Evolutionary conservation across 208 protist species (phyloP).

Genomic region (Trypanosoma melophagium): DNA sequence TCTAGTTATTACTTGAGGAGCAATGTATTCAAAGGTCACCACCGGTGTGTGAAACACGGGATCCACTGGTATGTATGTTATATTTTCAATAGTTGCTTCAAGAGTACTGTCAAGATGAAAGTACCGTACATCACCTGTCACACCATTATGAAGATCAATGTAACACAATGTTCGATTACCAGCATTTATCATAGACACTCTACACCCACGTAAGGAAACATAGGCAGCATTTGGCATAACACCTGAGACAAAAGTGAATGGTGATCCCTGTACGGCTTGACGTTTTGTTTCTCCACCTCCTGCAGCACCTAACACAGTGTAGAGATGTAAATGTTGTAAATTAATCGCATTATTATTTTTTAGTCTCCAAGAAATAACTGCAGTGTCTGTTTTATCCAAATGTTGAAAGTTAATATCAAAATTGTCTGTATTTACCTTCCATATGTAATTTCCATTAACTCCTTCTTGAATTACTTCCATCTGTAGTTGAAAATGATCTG

Average conservation of each 20-base stretch:
- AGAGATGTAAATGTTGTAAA: constrained; percentile 16
- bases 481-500: constrained; percentile 33
- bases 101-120: constrained; percentile 36
- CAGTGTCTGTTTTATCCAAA: constrained; percentile 20
- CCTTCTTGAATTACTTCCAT: constrained; percentile 24
- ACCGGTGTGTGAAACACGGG: constrained; percentile 26
- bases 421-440: constrained; percentile 16
- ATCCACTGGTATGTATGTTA: constrained; percentile 43
- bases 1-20: constrained; percentile 29
- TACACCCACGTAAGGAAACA: constrained; percentile 45
- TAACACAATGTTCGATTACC: constrained; percentile 45
- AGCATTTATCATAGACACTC: constrained; percentile 28
- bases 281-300: neutral
- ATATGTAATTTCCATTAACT: neutral
- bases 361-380: constrained; percentile 28
- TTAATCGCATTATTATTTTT: constrained; percentile 34
- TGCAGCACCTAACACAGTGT: constrained; percentile 3
- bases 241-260: constrained; percentile 43
- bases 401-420: constrained; percentile 18
- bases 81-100: constrained; percentile 29
- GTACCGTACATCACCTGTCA: constrained; percentile 42
- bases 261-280: constrained; percentile 38
- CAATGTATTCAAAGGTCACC: constrained; percentile 45
- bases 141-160: constrained; percentile 42
- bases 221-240: constrained; percentile 36